Conservation (phyloP, 148 eudicot genomes). For the Polygonum maritimum region DNA sequence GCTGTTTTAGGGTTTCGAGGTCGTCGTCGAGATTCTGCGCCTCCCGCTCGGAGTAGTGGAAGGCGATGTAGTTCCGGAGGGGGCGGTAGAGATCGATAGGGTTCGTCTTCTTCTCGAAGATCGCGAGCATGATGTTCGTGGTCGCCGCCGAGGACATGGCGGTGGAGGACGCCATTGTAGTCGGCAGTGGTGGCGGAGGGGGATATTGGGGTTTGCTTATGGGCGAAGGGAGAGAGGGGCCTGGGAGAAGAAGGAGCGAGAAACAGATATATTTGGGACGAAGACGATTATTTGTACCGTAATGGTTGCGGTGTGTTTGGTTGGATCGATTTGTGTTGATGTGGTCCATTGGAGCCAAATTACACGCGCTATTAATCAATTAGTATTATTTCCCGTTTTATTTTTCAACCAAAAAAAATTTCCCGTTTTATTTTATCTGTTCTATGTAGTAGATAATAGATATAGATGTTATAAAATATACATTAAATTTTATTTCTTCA, state of each 20-base stretch:
- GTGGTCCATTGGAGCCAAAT: background rate
- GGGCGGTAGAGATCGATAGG: slow-evolving; percentile 78
- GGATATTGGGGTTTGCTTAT: background rate
- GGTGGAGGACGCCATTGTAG: slow-evolving; percentile 46
- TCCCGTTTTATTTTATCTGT: too few species aligned
- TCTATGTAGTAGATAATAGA: too few species aligned
- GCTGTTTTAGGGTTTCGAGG: slow-evolving; percentile 69
- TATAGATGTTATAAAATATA: too few species aligned
- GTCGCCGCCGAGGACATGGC: slow-evolving; percentile 37
- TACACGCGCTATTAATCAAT: background rate
- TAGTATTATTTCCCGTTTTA: too few species aligned
- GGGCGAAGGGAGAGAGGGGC: background rate
- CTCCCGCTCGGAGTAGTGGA: slow-evolving; percentile 79
- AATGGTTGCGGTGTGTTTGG: background rate
- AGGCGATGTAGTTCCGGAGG: slow-evolving; percentile 68
- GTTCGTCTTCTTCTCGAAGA: slow-evolving; percentile 73
- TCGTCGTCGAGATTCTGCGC: slow-evolving; percentile 89
- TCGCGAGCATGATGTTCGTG: slow-evolving; percentile 63
- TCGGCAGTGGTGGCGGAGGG: slow-evolving; percentile 3
- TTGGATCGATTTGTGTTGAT: background rate
- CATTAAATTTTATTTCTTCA: too few species aligned
- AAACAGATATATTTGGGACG: background rate
- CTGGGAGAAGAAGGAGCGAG: background rate
- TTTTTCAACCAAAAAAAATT: too few species aligned
- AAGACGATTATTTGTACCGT: background rate